Evolutionary conservation across 139 green algal species (phyloP).

Genomic region (Tetraselmis chui): DNA sequence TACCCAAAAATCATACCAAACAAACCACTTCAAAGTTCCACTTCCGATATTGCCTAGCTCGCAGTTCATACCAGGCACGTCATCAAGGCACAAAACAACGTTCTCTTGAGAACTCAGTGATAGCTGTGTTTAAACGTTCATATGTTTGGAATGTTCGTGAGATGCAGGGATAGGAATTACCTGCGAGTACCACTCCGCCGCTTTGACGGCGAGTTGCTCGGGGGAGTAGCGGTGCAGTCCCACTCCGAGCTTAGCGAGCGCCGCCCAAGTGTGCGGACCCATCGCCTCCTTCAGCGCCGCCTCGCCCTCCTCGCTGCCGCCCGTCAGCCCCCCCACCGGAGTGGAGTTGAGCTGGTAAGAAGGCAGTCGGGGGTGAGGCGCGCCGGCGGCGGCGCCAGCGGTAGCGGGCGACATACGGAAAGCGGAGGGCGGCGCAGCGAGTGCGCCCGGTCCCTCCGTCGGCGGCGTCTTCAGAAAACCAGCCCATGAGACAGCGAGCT

Average conservation of each 20-base stretch:
- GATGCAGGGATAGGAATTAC: too few relatives aligned
- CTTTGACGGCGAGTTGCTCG: neutral
- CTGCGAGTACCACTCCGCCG: neutral
- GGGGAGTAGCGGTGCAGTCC: conserved; percentile 7
- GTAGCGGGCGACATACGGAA: neutral
- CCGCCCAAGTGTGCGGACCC: neutral
- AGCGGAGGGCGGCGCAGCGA: neutral
- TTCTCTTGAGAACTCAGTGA: too few relatives aligned
- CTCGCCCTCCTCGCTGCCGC: conserved; percentile 5
- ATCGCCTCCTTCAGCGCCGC: conserved; percentile 1
- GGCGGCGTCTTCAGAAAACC: conserved; percentile 11
- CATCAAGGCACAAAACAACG: too few relatives aligned
- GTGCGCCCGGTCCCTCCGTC: conserved; percentile 15
- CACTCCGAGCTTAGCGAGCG: neutral
- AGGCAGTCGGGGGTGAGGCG: neutral
- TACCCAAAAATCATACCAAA: too few relatives aligned
- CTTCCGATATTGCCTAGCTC: too few relatives aligned
- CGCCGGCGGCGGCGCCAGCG: too few relatives aligned
- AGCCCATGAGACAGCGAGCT: conserved; percentile 7
- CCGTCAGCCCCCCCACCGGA: neutral
- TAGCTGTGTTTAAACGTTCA: too few relatives aligned
- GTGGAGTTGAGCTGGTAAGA: too few relatives aligned
- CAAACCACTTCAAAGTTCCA: too few relatives aligned
- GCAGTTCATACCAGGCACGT: too few relatives aligned
- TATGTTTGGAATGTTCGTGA: too few relatives aligned